Conservation (phyloP, 306 rosid genomes). For the Acacia melanoxylon region DNA sequence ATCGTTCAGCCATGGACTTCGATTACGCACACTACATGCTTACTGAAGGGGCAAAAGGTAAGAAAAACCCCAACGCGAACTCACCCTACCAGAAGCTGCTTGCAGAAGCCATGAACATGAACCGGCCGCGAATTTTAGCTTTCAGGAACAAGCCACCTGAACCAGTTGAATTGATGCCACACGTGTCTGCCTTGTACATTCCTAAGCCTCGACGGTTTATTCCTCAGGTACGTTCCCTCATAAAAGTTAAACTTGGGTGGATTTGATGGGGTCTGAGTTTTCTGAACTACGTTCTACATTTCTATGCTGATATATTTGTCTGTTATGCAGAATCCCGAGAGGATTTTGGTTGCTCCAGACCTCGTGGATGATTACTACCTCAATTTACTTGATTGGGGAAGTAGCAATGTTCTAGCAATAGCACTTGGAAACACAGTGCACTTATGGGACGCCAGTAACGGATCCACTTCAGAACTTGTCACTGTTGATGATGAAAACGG, state of each 20-base stretch:
- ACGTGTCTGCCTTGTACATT: too few species aligned
- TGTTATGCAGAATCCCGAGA: constrained; percentile 51
- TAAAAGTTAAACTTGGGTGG: too few species aligned
- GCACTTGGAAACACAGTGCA: constrained; percentile 62
- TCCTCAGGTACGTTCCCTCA: constrained; percentile 45
- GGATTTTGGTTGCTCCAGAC: constrained; percentile 69
- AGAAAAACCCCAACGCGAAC: constrained; percentile 45
- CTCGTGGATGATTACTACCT: constrained; percentile 64
- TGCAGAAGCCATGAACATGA: constrained; percentile 65
- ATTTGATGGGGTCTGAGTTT: background rate
- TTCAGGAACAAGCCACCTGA: constrained; percentile 68
- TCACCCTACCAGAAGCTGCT: constrained; percentile 48
- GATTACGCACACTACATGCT: constrained; percentile 46
- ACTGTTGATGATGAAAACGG: constrained; percentile 60
- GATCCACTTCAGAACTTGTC: constrained; percentile 57
- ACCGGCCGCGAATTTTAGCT: constrained; percentile 58
- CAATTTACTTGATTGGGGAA: constrained; percentile 67
- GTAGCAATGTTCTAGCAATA: constrained; percentile 59
- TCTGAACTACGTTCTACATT: background rate
- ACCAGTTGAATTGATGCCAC: constrained; percentile 41
- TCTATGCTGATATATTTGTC: background rate
- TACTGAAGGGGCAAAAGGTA: constrained; percentile 39
- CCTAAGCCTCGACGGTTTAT: constrained; percentile 51
- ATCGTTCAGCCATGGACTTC: constrained; percentile 47
- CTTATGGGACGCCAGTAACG: constrained; percentile 54